phyloP scores from a whole-genome alignment of 2,329 filamentous ascomycete species.

The Magnaporthiopsis incrustans region DNA sequence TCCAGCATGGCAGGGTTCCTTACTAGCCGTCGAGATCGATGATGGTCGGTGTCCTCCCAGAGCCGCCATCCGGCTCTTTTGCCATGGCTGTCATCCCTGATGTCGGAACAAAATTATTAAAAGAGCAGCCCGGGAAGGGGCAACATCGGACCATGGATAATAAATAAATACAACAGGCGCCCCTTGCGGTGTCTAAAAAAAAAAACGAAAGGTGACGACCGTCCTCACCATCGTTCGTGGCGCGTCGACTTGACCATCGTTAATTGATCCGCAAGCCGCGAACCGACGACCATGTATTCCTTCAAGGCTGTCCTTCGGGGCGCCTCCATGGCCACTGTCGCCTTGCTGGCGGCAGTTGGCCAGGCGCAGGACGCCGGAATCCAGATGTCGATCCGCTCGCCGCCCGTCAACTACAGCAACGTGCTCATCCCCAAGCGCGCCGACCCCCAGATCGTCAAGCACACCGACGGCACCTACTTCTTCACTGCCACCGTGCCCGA shows the following conservation, averaged over 20 bases:
- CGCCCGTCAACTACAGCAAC: constrained; percentile 20
- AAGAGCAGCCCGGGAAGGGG: neutral
- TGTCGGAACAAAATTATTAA: neutral
- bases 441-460: constrained; percentile 22
- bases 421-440: constrained; percentile 20
- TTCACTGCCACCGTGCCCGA: constrained; percentile 12
- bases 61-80: neutral
- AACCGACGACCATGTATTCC: constrained; percentile 2
- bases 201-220: neutral
- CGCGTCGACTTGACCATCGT: neutral
- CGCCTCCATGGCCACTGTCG: constrained; percentile 3
- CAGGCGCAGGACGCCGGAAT: constrained; percentile 3
- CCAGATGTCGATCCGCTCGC: constrained; percentile 10
- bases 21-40: neutral
- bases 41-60: neutral
- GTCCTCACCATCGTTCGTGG: neutral
- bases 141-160: neutral
- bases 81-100: neutral
- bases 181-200: neutral
- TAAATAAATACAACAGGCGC: neutral
- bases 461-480: constrained; percentile 15
- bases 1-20: neutral
- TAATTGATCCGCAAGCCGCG: neutral
- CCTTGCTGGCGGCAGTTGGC: constrained; percentile 1
- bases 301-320: constrained; percentile 2